phyloP scores from a whole-genome alignment of 805 yeast genomes.

The Tetrapisispora iriomotensis region DNA sequence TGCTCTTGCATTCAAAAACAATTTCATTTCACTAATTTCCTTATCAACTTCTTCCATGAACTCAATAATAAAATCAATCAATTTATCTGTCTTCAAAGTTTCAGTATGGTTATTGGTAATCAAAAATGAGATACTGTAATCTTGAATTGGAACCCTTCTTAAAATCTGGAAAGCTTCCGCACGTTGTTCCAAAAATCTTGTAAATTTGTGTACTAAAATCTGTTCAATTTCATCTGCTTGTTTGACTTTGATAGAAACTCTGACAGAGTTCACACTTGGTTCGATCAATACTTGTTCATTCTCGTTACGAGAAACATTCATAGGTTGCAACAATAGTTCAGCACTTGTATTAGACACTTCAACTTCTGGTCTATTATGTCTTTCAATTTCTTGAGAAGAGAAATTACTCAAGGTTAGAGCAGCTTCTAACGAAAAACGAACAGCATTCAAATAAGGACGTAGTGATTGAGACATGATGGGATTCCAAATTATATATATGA shows the following conservation, averaged over 20 bases:
- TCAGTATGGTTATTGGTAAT: slow-evolving; percentile 93
- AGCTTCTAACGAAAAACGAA: slow-evolving; percentile 84
- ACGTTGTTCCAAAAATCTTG: slow-evolving; percentile 86
- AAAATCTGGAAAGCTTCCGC: slow-evolving; percentile 90
- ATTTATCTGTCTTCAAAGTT: slow-evolving; percentile 86
- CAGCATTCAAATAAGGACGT: slow-evolving; percentile 90
- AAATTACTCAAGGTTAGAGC: slow-evolving; percentile 89
- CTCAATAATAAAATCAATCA: slow-evolving; percentile 93
- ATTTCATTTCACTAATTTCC: slow-evolving; percentile 96
- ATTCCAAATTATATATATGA: no score
- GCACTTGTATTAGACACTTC: slow-evolving; percentile 72
- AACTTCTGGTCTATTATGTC: slow-evolving; percentile 95
- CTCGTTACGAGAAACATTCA: slow-evolving; percentile 86
- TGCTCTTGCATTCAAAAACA: slow-evolving; percentile 93
- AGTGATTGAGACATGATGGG: slow-evolving; percentile 81
- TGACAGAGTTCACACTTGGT: slow-evolving; percentile 84
- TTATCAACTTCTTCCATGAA: slow-evolving; percentile 99
- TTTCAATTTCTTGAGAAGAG: slow-evolving; percentile 89
- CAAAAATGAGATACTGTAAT: slow-evolving; percentile 87
- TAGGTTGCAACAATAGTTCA: slow-evolving; percentile 79
- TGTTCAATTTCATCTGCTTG: slow-evolving; percentile 97
- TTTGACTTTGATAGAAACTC: slow-evolving; percentile 85
- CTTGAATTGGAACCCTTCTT: slow-evolving; percentile 82
- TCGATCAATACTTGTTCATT: slow-evolving; percentile 88
- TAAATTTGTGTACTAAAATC: slow-evolving; percentile 87